Evolutionary conservation across 202 grass and related monocot genomes (phyloP).

Genomic region (Zoysia matrella): DNA sequence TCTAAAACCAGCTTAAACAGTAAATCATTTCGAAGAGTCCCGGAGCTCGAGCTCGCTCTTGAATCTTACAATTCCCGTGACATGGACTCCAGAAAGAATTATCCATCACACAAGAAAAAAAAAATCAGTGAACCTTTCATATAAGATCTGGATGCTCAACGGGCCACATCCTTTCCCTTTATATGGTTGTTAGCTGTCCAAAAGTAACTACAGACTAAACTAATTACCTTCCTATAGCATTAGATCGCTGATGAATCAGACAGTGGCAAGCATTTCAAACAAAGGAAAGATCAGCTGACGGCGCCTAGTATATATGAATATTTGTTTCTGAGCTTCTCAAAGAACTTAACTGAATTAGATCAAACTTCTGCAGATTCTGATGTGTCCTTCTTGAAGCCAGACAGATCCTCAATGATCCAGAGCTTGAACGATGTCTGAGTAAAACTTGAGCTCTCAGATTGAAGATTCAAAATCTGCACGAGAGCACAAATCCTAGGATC

Average conservation of each 20-base stretch:
- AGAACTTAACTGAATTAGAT: slow-evolving; percentile 18
- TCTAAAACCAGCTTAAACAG: background rate
- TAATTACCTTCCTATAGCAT: background rate
- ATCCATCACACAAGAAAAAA: background rate
- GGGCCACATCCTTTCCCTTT: background rate
- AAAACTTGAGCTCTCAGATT: background rate
- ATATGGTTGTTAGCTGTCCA: background rate
- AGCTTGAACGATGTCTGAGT: background rate
- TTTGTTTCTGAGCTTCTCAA: background rate
- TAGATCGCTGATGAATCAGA: background rate
- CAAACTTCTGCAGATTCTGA: background rate
- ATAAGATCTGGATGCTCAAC: background rate
- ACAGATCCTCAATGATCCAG: background rate
- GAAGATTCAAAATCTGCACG: slow-evolving; percentile 18
- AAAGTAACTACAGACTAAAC: background rate
- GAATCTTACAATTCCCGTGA: background rate
- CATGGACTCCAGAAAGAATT: background rate
- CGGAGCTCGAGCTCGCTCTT: background rate
- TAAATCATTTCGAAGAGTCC: background rate
- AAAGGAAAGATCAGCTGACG: background rate
- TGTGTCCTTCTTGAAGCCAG: background rate
- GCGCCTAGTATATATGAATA: background rate
- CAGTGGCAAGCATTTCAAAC: no score
- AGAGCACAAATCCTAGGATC: background rate
- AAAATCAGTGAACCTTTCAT: background rate